Evolutionary conservation across 139 green algal species (phyloP).

Genomic region (Chlorella sp.): DNA sequence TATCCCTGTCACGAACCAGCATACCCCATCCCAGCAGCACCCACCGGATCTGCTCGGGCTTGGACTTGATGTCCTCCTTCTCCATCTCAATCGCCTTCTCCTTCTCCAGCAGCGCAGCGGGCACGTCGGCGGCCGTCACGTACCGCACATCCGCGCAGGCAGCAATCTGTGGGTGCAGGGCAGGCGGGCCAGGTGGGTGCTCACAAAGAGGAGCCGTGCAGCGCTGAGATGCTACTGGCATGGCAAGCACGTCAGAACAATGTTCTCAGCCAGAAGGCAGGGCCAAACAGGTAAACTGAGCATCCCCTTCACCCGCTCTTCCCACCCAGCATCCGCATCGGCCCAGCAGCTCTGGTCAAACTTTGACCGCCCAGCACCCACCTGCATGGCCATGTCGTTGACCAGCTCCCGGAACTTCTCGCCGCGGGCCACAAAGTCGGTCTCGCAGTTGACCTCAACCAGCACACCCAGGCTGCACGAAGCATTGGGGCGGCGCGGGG

Average conservation of each 20-base stretch:
- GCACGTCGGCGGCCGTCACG: conserved; percentile 83
- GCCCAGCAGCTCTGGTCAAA: no score
- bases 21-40: no score
- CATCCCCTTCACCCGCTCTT: no score
- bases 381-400: conserved; percentile 84
- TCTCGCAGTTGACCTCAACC: conserved; percentile 97
- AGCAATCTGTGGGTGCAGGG: conserved; percentile 57
- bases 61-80: conserved; percentile 95
- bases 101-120: conserved; percentile 74
- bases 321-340: no score
- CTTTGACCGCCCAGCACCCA: no score
- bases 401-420: conserved; percentile 94
- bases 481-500: neutral
- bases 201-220: no score
- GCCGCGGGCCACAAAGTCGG: conserved; percentile 95
- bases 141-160: conserved; percentile 68
- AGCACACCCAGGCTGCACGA: conserved; percentile 78
- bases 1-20: no score
- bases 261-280: no score
- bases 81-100: conserved; percentile 95
- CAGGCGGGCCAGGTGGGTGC: neutral
- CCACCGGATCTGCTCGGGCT: conserved; percentile 92
- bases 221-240: no score
- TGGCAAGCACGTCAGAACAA: no score
- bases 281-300: no score